Evolutionary conservation across 305 asterid species (phyloP), one percentile per base, ranked within the genome.

Genomic region (Fraxinus sp.): DNA sequence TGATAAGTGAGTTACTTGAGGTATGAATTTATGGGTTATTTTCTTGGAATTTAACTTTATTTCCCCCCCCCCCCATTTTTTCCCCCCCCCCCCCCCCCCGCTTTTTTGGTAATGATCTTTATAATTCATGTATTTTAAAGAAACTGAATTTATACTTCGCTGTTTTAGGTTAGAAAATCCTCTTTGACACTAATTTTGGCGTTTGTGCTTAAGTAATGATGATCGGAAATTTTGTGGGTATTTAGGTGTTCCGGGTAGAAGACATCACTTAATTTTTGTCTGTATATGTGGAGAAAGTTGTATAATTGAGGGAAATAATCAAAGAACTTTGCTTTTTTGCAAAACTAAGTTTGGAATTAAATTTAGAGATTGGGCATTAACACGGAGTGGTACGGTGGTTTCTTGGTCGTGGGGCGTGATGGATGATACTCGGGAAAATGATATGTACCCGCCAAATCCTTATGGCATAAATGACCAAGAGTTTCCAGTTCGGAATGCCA

Each of bases 391-490:
- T 74, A 70, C 44, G n/a, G 46, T 74, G 76, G 76, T 59, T 80
- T 32, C 84, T 86, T 85, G 82, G 71, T 74, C 20, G 46, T 84
- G 66, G 55, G 81, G 20, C 39, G 64, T 7, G 77, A 90, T 90
- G 93, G 92, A 88, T 79, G 92, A 83, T 70, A 88, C 86, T 18
- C 88, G 87, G 87, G 90, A 85, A 82, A 85, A 87, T 87, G 88
- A 88, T 33, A 81, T 89, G 82, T 89, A 86, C 83, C 86, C 84
- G 30, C 83, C 85, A 9, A 82, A 74, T 59, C 28, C 84, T 64
- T 86, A 83, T 79, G 89, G 90, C 33, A 39, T 72, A 55, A 80
- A 81, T 82, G 81, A 55, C 4, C 85, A 62, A 78, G 88, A 87
- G 78, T 33, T 83, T 86, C 33, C 79, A 9, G 82, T 73, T 64